These are phyloP conservation scores for Thermomyces lanuginosus DNA, from an alignment of 2,329 filamentous ascomycete species.

Conservation along the genomic window DNA sequence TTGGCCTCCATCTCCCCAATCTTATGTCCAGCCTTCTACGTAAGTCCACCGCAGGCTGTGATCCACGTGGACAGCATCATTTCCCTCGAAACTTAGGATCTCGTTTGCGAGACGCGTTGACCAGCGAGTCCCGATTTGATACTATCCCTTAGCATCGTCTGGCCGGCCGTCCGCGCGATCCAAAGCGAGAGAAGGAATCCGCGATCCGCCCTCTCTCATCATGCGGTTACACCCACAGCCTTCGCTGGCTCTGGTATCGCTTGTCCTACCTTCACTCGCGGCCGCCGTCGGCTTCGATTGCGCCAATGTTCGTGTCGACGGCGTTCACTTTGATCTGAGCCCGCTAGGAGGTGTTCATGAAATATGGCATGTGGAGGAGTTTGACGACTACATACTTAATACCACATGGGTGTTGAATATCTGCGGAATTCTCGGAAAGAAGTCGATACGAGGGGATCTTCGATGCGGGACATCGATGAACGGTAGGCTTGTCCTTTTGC, in stretches of 20 bases:
- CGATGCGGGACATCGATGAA: slow-evolving; percentile 21
- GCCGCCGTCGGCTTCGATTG: slow-evolving; percentile 23
- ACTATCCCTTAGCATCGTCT: too few species aligned
- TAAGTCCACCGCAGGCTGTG: too few species aligned
- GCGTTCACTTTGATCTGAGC: slow-evolving; percentile 25
- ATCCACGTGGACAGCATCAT: too few species aligned
- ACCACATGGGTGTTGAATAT: slow-evolving; percentile 24
- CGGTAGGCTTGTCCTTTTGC: slow-evolving; percentile 11
- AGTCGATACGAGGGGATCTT: slow-evolving; percentile 11
- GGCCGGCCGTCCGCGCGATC: too few species aligned
- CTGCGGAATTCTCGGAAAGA: slow-evolving; percentile 16
- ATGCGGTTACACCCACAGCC: slow-evolving; percentile 20
- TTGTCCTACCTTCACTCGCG: slow-evolving; percentile 14
- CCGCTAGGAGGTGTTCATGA: slow-evolving; percentile 23
- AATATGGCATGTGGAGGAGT: slow-evolving; percentile 16
- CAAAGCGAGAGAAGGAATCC: too few species aligned
- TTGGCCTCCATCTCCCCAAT: too few species aligned
- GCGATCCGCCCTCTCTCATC: too few species aligned
- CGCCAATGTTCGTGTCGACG: slow-evolving; percentile 18
- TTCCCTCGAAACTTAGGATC: too few species aligned
- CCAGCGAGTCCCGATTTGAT: too few species aligned
- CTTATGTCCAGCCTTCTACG: too few species aligned
- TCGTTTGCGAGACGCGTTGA: too few species aligned
- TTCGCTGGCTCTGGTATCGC: slow-evolving; percentile 13
- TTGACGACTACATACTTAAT: slow-evolving; percentile 14